Base-by-base conservation (phyloP, 2,329 filamentous ascomycete species). In the Arthrocladium fulminans region DNA sequence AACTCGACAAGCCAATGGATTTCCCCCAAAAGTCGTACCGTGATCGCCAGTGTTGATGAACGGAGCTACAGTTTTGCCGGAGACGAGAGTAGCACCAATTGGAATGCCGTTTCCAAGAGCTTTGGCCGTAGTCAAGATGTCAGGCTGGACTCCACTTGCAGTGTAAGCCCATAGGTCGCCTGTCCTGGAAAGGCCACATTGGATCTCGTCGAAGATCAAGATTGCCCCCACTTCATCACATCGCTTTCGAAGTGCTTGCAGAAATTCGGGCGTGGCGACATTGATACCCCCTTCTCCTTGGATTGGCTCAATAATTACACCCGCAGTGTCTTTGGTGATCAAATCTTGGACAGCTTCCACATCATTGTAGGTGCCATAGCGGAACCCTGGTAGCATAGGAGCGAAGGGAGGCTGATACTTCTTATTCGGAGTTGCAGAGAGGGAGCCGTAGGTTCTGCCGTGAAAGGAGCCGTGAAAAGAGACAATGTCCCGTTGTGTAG, bases 331-430 rank as follows among this genome's bases (percentile, higher is more conserved):
- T 17, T 88, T 81, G 0, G 84, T 95, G 24, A 98, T 81, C 15
- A 95, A 72, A 1, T 76, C 75, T 15, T 82, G 70, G 46, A 98
- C 77, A 13, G 73, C 81, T 2, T 72, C 75, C 10, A 90, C 70
- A 62, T 97, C 84, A 63, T 98, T 97, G 72, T 83, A 94, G 6
- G 73, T 83, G 45, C 88, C 90, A 62, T 92, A 88, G 62, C 73
- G 81, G 72, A 95, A 97, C 2, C 92, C 92, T 0, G 92, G 90
- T 1, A 98, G 73, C 89, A 98, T 96, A 30, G 92, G 92, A 12
- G 86, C 75, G 63, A 98, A 98, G 0, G 92, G 92, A 58, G 83
- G 80, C 70, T 98, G 92, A 69, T 98, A 98, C 67, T 98, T 98
- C 15, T 88, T 87, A 70, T 97, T 98, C 41, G 89, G 92, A 3